phyloP scores from a whole-genome alignment of 73 alveolate genomes.

The Paramecium tetraurelia region DNA sequence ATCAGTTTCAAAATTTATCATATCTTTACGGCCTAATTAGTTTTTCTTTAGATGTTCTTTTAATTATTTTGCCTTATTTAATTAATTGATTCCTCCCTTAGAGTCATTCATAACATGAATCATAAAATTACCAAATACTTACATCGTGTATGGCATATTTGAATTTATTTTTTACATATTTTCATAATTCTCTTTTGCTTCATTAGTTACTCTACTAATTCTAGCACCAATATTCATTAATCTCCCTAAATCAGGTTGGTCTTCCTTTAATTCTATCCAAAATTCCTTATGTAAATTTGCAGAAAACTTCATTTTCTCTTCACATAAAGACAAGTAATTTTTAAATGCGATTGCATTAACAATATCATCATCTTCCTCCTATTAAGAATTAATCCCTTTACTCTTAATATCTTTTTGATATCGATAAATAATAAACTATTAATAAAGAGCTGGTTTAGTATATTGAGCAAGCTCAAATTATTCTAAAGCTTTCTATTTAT shows the following conservation, averaged over 20 bases:
- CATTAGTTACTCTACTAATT: slow-evolving; percentile 8
- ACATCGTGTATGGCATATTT: background rate
- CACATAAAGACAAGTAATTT: slow-evolving; percentile 2
- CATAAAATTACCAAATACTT: background rate
- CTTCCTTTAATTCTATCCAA: slow-evolving; percentile 59
- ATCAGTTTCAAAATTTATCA: background rate
- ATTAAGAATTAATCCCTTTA: background rate
- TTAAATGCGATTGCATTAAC: slow-evolving; percentile 53
- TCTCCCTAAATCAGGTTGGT: slow-evolving; percentile 46
- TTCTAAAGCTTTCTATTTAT: slow-evolving; percentile 37
- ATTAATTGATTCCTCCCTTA: background rate
- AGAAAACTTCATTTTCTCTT: slow-evolving; percentile 50
- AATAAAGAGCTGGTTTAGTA: slow-evolving; percentile 39
- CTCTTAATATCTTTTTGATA: background rate
- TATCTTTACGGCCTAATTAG: background rate
- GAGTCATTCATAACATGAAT: background rate
- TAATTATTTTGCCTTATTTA: background rate
- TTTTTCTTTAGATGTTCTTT: background rate
- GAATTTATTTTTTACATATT: slow-evolving; percentile 47
- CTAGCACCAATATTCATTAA: slow-evolving; percentile 43
- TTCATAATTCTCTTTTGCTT: slow-evolving; percentile 7
- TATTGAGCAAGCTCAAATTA: slow-evolving; percentile 25
- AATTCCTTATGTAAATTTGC: slow-evolving; percentile 52
- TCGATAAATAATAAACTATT: slow-evolving; percentile 41
- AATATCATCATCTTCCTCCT: slow-evolving; percentile 38